Base-by-base conservation (phyloP, 345 rosid species). In the Salix brachista region DNA sequence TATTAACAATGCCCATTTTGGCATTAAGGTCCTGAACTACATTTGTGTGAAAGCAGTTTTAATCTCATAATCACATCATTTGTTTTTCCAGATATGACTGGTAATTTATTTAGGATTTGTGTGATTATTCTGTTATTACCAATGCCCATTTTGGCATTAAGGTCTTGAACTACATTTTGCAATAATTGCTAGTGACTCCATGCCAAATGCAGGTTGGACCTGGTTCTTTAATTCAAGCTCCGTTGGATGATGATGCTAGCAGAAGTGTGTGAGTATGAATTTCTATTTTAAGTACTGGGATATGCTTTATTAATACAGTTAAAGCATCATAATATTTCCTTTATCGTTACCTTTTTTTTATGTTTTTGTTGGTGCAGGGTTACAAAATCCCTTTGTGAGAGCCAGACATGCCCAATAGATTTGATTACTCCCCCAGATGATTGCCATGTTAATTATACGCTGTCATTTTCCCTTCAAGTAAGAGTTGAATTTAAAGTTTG, bases 371-470 rank as follows among this genome's bases (percentile, higher is more conserved):
- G 70, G 75, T 85, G 71, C 79, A 96, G 99, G 86, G 90, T 93
- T 80, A 91, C 97, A 23, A 77, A 84, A 50, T 76, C 93, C 71
- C 90, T 93, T 71, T 96, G 99, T 81, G 88, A 82, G 78, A 93
- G 89, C 73, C 89, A 87, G 77, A 80, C 89, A 84, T 96, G 99
- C 80, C 99, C 99, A 46, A 81, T 82, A 62, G 98, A 96, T 86
- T 88, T 96, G 84, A 89, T 91, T 75, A 91, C 88, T 84, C 99
- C 98, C 71, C 99, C 97, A 46, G 99, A 96, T 85, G 99, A 96
- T 83, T 96, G 99, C 85, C 98, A 93, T 90, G 97, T 91, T 79
- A 96, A 96, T 79, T 91, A 90, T 80, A 93, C 98, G 21, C 83
- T 96, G 69, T 88, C 98, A 26, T 96, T 91, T 87, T 91, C 99